Evolutionary conservation across 2,329 filamentous ascomycete genomes (phyloP), one percentile per base, ranked within the genome.

Genomic region (Trichoderma sp.): DNA sequence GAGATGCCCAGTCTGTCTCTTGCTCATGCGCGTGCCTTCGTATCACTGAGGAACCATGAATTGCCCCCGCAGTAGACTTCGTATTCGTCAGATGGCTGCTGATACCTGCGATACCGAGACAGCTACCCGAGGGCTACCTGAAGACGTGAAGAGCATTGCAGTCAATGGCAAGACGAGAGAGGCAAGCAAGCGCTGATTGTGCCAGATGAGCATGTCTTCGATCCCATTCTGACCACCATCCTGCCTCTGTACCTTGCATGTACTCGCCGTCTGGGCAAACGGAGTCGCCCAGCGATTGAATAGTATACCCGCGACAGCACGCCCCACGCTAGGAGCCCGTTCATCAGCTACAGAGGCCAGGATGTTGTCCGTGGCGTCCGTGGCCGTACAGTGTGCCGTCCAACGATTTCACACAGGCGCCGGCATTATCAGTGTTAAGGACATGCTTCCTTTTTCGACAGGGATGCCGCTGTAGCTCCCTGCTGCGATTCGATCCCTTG

Each of bases 61-160:
- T 50, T 59, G 74, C 29, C 74, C 74, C 74, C 74, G 74, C 74
- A 75, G 74, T 71, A 75, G 74, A 75, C 74, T 75, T 75, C 74
- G 74, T 75, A 75, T 75, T 75, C 74, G 67, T 71, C 74, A 75
- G 67, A 60, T 62, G 50, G 74, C 67, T 29, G 29, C 65, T 60
- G 33, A 59, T 72, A 66, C 74, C 68, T 66, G 66, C 66, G 59
- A 65, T 65, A 63, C 73, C 59, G 29, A 64, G 33, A 71, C 59
- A 12, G 21, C 56, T 75, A 71, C 73, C 56, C 50, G 53, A 64
- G 8, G 18, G 21, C 65, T 71, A 65, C 73, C 16, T 69, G 27
- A 35, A 33, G 45, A 53, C 35, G 35, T 56, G 29, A 24, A 35
- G 2, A 35, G 27, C 56, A 24, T 21, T 12, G 4, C 35, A 53